Conservation (phyloP, 1,284 basidiomycete genomes). For the Ceratobasidium sp. region DNA sequence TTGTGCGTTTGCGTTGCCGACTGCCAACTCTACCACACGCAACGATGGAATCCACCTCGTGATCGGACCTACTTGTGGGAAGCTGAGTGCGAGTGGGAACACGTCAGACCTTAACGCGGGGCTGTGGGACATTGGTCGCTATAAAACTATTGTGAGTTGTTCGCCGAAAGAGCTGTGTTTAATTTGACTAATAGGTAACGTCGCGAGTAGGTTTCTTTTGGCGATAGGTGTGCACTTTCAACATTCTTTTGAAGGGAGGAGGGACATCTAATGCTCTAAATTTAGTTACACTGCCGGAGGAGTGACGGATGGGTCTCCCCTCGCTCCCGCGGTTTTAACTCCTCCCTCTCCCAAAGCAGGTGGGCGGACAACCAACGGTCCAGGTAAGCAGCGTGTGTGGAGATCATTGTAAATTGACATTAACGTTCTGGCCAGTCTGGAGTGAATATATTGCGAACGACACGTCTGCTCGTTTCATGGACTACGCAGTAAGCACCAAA, state of each 20-base stretch:
- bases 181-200: constrained; percentile 46
- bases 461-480: constrained; percentile 56
- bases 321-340: constrained; percentile 52
- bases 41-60: constrained; percentile 45
- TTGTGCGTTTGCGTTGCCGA: constrained; percentile 8
- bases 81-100: constrained; percentile 38
- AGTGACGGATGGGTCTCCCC: constrained; percentile 51
- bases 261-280: constrained; percentile 45
- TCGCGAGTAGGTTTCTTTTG: constrained; percentile 15
- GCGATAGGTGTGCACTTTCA: not conserved
- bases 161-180: constrained; percentile 58
- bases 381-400: constrained; percentile 14
- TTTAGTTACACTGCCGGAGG: constrained; percentile 56
- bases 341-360: constrained; percentile 53
- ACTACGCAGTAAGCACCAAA: constrained; percentile 58
- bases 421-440: constrained; percentile 51
- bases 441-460: constrained; percentile 55
- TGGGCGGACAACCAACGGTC: constrained; percentile 56
- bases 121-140: constrained; percentile 52
- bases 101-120: constrained; percentile 61
- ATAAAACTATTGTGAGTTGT: constrained; percentile 57
- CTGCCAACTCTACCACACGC: constrained; percentile 22
- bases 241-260: not conserved
- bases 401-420: not conserved
- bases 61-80: constrained; percentile 42